Base-by-base conservation (phyloP, 306 rosid genomes). In the Rubus parviflorus region DNA sequence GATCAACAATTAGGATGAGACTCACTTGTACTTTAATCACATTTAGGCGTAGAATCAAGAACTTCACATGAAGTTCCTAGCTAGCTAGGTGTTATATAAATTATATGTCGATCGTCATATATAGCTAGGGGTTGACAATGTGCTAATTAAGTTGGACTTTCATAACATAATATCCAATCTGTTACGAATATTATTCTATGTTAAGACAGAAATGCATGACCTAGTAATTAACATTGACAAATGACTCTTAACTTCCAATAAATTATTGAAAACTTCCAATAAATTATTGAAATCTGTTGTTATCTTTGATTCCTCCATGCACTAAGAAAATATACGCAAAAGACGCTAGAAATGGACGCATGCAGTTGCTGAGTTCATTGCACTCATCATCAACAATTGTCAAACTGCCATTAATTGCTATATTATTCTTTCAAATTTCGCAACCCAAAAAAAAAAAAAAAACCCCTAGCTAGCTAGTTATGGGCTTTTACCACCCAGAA, bases 281-380 rank as follows among this genome's bases (percentile, higher is more conserved):
- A 65, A 51, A 61, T 51, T 72, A 80, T 64, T 54, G 67, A 16
- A 76, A 77, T 63, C 57, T 78, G 80, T 60, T 75, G 51, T 73
- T 25, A 38, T 80, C 62, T 82, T 38, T 63, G 4, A 16, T 58
- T 23, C 66, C n/a, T 48, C 25, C 82, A 66, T 82, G 76, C 86
- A 78, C 87, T 83, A 1, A 30, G 35, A 30, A 84, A 61, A 79
- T 77, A 76, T 69, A 68, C 58, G 38, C 20, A 47, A 30, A 60
- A 68, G 58, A 82, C 43, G 74, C 76, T 68, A 65, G 78, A 60
- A 79, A 83, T 49, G 45, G 68, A 76, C 54, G 81, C 81, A 72
- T 49, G 81, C 81, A 72, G 83, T 77, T 76, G 88, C 82, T 68
- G 79, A 81, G 57, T 81, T 84, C 88, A 80, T 30, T 67, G 37